A percentile compares a stretch with the other conserved stretches of the same genome.
phyloP scores from a whole-genome alignment of 1,284 basidiomycete genomes.

The Moesziomyces globuligerus region DNA sequence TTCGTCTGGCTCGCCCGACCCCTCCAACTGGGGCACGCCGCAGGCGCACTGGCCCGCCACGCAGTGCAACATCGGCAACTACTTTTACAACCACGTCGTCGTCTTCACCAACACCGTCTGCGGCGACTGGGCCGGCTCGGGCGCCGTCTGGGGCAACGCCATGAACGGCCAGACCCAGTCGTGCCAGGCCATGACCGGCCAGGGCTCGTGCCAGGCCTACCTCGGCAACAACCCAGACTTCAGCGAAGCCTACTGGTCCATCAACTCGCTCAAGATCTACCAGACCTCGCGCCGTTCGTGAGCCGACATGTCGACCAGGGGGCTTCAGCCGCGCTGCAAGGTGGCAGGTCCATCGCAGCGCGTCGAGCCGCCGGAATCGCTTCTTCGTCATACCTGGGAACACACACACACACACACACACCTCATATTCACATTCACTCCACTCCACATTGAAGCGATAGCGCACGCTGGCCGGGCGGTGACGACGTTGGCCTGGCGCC shows the following conservation, averaged over 20 bases:
- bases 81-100: slow-evolving; percentile 65
- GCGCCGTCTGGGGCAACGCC: slow-evolving; percentile 40
- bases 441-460: not conserved
- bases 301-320: not conserved
- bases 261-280: slow-evolving; percentile 56
- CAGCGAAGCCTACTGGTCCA: slow-evolving; percentile 52
- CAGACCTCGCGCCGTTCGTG: slow-evolving; percentile 44
- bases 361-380: not conserved
- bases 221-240: slow-evolving; percentile 37
- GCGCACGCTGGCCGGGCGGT: no score
- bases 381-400: not conserved
- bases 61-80: slow-evolving; percentile 70
- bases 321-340: not conserved
- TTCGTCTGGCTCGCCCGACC: slow-evolving; percentile 63
- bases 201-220: slow-evolving; percentile 30
- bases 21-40: slow-evolving; percentile 70
- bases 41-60: slow-evolving; percentile 71
- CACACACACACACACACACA: slow-evolving; percentile 9
- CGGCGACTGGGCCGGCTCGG: slow-evolving; percentile 50
- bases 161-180: slow-evolving; percentile 49
- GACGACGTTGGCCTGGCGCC: no score
- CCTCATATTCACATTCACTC: not conserved
- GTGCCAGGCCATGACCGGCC: slow-evolving; percentile 41
- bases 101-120: slow-evolving; percentile 54
- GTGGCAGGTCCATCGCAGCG: slow-evolving; percentile 7